These are phyloP conservation scores for Ganoderma meredithae DNA, from an alignment of 1,284 basidiomycete genomes.

Conservation along the genomic window DNA sequence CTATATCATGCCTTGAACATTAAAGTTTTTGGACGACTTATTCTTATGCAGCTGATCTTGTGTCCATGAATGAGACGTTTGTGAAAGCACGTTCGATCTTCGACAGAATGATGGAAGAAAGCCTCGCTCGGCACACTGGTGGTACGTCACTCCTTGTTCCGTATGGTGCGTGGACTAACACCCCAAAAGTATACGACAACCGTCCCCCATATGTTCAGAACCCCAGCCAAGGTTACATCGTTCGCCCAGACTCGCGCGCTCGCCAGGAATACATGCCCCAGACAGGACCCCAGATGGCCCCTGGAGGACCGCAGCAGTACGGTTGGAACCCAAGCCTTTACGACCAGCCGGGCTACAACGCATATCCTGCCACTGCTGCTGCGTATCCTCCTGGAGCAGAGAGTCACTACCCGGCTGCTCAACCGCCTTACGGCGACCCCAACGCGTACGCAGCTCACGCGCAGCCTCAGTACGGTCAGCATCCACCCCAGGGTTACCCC, in stretches of 20 bases:
- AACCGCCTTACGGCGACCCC: slow-evolving; percentile 44
- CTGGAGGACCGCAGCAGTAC: slow-evolving; percentile 47
- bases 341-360: slow-evolving; percentile 56
- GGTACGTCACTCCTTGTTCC: slow-evolving; percentile 40
- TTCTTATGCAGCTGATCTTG: slow-evolving; percentile 70
- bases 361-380: slow-evolving; percentile 44
- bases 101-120: slow-evolving; percentile 92
- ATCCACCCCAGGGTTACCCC: slow-evolving; percentile 32
- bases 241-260: slow-evolving; percentile 40
- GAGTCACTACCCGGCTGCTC: slow-evolving; percentile 32
- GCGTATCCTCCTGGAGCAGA: slow-evolving; percentile 44
- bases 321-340: slow-evolving; percentile 51
- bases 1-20: not conserved
- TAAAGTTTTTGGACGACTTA: slow-evolving; percentile 18
- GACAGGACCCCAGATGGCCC: slow-evolving; percentile 40
- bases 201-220: slow-evolving; percentile 39
- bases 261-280: slow-evolving; percentile 35
- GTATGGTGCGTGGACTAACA: not conserved
- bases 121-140: slow-evolving; percentile 77
- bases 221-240: slow-evolving; percentile 36
- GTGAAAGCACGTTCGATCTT: slow-evolving; percentile 85
- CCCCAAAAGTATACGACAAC: slow-evolving; percentile 40
- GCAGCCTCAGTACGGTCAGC: slow-evolving; percentile 35
- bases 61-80: slow-evolving; percentile 91
- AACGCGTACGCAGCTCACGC: slow-evolving; percentile 45